Conservation (phyloP, 2,329 filamentous ascomycete species). For the Penicillium sp. region DNA sequence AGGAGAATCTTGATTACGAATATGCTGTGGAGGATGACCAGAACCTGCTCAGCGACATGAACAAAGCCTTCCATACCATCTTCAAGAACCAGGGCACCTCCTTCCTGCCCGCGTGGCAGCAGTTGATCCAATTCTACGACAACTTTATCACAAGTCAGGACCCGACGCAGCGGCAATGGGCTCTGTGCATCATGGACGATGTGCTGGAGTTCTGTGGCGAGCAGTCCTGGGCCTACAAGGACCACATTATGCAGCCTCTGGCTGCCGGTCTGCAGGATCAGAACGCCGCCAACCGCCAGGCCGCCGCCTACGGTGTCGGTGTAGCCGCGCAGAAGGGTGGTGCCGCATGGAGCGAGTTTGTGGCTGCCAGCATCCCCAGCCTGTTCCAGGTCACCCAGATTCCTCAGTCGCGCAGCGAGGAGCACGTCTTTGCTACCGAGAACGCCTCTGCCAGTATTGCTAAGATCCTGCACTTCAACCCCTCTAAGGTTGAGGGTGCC, state of each 20-base stretch:
- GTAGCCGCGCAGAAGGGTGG: constrained; percentile 93
- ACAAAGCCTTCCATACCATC: constrained; percentile 98
- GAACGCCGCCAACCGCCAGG: constrained; percentile 88
- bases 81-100: constrained; percentile 89
- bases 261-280: constrained; percentile 79
- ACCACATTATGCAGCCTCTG: constrained; percentile 80
- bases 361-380: constrained; percentile 69
- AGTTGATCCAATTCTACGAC: constrained; percentile 77
- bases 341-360: constrained; percentile 78
- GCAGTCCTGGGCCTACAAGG: constrained; percentile 79
- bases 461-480: constrained; percentile 91
- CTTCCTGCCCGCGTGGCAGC: constrained; percentile 86
- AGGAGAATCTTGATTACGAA: constrained; percentile 77
- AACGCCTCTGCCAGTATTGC: constrained; percentile 95
- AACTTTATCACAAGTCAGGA: constrained; percentile 75
- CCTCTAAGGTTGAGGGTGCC: constrained; percentile 66
- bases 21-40: constrained; percentile 97
- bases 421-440: constrained; percentile 94
- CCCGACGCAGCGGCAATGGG: constrained; percentile 93
- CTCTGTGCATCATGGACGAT: constrained; percentile 97
- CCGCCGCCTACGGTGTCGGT: constrained; percentile 90
- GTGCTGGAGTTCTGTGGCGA: constrained; percentile 94
- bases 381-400: constrained; percentile 81
- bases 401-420: constrained; percentile 76
- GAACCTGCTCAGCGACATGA: constrained; percentile 95